Percentiles rank a stretch among this genome's conserved stretches.
Evolutionary conservation across 306 rosid genomes (phyloP).

Genomic region (Spatholobus suberectus): DNA sequence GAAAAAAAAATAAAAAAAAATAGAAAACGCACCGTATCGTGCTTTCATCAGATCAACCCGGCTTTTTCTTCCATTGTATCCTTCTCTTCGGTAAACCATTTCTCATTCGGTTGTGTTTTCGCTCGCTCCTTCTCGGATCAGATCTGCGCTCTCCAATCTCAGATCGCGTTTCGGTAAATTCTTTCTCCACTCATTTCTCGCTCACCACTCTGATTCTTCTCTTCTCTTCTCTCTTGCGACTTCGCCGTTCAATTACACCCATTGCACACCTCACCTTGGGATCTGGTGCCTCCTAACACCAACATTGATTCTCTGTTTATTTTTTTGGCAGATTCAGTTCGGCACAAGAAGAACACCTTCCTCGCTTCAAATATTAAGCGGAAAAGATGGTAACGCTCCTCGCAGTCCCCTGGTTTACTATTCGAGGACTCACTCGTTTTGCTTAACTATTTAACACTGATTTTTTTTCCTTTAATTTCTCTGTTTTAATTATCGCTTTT

Average conservation of each 20-base stretch:
- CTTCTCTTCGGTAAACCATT: background rate
- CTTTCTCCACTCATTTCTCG: slow-evolving; percentile 4
- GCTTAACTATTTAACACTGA: background rate
- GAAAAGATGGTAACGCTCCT: slow-evolving; percentile 42
- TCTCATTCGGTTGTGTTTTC: background rate
- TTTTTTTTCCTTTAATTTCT: background rate
- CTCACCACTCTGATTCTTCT: background rate
- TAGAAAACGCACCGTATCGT: background rate
- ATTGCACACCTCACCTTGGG: background rate
- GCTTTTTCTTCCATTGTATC: background rate
- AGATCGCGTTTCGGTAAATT: slow-evolving; percentile 38
- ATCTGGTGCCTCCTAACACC: background rate
- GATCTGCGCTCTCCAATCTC: slow-evolving; percentile 39
- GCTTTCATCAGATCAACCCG: background rate
- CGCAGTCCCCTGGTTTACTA: background rate
- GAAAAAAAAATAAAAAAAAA: background rate
- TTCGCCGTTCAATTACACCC: background rate
- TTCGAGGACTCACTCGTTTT: background rate
- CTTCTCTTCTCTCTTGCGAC: background rate
- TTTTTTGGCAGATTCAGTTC: slow-evolving; percentile 45
- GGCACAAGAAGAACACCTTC: background rate
- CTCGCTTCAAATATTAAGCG: background rate
- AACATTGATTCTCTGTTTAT: background rate
- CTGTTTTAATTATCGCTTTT: background rate
- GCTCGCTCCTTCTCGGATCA: background rate